Evolutionary conservation across 345 rosid genomes (phyloP), one percentile per base, ranked within the genome.

Genomic region (Erucastrum elatum): DNA sequence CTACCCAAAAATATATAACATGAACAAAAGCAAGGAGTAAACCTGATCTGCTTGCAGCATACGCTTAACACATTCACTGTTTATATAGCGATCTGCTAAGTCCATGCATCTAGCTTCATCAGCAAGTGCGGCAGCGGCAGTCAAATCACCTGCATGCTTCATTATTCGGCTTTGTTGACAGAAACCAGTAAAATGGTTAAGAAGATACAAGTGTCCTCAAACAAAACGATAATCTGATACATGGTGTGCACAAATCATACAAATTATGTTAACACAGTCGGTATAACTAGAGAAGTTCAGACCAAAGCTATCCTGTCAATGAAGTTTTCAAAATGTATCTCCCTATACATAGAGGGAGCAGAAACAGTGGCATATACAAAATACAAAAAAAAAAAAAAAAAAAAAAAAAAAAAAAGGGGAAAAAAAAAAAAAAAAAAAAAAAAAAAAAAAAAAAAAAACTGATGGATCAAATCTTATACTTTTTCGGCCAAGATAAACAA

Each of bases 51-150:
- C 98, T 84, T 93, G 96, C 77, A 96, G 87, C 98, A 96, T 96
- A 16, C 98, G 91, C 90, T 93, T 96, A 74, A 93, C 97, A 59
- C 95, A 90, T 88, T 93, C 95, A 85, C 99, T 96, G 77, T 96
- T 96, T 66, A 93, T 81, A 68, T 90, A 96, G 46, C 98, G 90
- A 76, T 96, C 99, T 9, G 98, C 97, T 77, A 96, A 89, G 87
- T 96, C 99, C 99, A 96, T 96, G 81, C 97, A 87, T 82, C 99
- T 87, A 83, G 99, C 98, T 89, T 96, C 99, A 87, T 96, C 99
- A 5, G 98, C 98, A 84, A 96, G 90, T 66, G 95, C 88, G 34
- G 99, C 94, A 39, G 98, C 97, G 29, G 95, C 94, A 53, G 84
- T 79, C 84, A 89, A 78, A 83, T 96, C 99, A 74, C 98, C 99